Evolutionary conservation across 805 yeast genomes (phyloP).

Genomic region (Candida caryicola): DNA sequence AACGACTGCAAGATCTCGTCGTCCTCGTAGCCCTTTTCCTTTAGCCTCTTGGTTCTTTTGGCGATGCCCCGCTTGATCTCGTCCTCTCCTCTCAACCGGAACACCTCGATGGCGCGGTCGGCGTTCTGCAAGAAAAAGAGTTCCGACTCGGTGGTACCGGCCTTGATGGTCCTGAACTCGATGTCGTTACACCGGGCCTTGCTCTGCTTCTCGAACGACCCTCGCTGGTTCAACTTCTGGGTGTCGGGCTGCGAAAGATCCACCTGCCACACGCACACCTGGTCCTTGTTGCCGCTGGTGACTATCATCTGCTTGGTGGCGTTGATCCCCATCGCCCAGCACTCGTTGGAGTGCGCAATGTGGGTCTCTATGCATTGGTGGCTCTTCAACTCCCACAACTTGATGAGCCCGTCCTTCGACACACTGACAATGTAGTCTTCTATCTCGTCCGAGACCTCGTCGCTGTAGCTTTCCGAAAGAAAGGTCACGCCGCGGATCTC

Average conservation of each 20-base stretch:
- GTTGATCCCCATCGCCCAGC: conserved; percentile 75
- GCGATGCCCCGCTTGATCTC: conserved; percentile 77
- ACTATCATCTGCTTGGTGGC: conserved; percentile 44
- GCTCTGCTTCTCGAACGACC: conserved; percentile 71
- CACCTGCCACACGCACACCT: conserved; percentile 79
- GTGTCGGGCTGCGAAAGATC: conserved; percentile 52
- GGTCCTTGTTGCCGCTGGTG: conserved; percentile 79
- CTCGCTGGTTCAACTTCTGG: conserved; percentile 51
- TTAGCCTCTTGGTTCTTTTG: conserved; percentile 73
- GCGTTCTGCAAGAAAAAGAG: conserved; percentile 72
- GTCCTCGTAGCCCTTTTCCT: conserved; percentile 60
- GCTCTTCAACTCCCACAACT: conserved; percentile 88
- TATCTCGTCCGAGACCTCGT: conserved; percentile 43
- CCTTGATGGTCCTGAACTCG: conserved; percentile 40
- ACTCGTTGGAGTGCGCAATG: conserved; percentile 88
- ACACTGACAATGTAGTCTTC: conserved; percentile 73
- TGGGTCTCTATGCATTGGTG: conserved; percentile 94
- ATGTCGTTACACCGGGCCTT: conserved; percentile 66
- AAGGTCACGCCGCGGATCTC: conserved; percentile 76
- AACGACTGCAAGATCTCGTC: conserved; percentile 53
- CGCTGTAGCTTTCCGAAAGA: conserved; percentile 27
- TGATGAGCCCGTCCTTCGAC: conserved; percentile 86
- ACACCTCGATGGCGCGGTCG: conserved; percentile 78
- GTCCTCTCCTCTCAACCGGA: conserved; percentile 68
- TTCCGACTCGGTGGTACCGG: conserved; percentile 34